Conservation (phyloP, 2,329 filamentous ascomycete genomes). For the Aspergillus aculeatus region DNA sequence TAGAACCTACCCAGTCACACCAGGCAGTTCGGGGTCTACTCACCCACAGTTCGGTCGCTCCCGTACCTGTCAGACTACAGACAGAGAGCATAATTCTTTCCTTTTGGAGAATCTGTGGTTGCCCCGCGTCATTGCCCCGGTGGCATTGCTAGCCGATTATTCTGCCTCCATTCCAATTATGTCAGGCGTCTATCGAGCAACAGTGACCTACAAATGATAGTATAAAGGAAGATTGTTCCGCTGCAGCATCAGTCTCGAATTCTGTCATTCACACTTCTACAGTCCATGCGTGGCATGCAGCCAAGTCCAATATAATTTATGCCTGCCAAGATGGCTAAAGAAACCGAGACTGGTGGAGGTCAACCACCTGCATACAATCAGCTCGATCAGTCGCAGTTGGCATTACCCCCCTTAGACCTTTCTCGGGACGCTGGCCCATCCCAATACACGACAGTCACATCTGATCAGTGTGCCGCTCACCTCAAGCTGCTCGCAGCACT, state of each 20-base stretch:
- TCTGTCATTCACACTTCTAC: slow-evolving; percentile 19
- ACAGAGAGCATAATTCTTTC: too few relatives aligned
- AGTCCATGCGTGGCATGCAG: slow-evolving; percentile 10
- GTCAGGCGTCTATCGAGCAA: not conserved
- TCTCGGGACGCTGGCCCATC: slow-evolving; percentile 10
- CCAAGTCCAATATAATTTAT: not conserved
- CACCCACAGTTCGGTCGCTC: too few relatives aligned
- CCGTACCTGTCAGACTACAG: not conserved
- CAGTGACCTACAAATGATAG: not conserved
- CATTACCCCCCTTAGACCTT: slow-evolving; percentile 30
- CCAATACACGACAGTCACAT: slow-evolving; percentile 29
- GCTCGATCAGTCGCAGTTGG: slow-evolving; percentile 14
- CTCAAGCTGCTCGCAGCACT: slow-evolving; percentile 70
- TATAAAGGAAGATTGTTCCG: not conserved
- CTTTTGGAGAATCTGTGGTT: not conserved
- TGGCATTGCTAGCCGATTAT: not conserved
- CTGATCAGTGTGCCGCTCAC: slow-evolving; percentile 66
- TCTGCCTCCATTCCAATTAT: not conserved
- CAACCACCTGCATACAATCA: slow-evolving; percentile 30
- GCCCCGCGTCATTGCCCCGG: not conserved
- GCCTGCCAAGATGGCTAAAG: slow-evolving; percentile 6
- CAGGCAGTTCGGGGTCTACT: not conserved
- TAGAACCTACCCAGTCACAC: not conserved
- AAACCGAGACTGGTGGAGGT: slow-evolving; percentile 1
- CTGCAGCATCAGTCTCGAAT: not conserved